Evolutionary conservation across 2,329 filamentous ascomycete species (phyloP).

Genomic region (Leptographium wingfieldii): DNA sequence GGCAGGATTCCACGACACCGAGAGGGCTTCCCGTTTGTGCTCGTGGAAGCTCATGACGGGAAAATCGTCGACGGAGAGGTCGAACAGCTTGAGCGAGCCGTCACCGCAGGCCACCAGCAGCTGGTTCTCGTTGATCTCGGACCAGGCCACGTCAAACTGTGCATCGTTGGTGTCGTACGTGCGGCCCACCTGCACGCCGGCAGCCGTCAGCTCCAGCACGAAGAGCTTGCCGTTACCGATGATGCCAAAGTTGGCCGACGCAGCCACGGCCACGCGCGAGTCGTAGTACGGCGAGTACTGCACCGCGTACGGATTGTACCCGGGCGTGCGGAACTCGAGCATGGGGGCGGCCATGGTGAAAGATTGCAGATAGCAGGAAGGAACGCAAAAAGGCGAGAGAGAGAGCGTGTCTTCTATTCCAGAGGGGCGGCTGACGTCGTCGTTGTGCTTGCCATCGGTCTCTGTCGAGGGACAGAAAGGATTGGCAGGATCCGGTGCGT

Average conservation of each 20-base stretch:
- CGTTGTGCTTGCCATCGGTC: background rate
- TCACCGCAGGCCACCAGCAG: constrained; percentile 81
- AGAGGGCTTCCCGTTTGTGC: constrained; percentile 86
- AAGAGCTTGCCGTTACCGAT: constrained; percentile 91
- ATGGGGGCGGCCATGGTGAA: constrained; percentile 33
- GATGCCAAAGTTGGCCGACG: constrained; percentile 90
- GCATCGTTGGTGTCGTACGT: constrained; percentile 95
- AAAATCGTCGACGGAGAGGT: constrained; percentile 68
- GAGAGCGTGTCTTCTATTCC: background rate
- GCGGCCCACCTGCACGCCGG: constrained; percentile 76
- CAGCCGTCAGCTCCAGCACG: constrained; percentile 67
- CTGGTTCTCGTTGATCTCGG: constrained; percentile 93
- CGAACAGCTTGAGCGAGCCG: constrained; percentile 89
- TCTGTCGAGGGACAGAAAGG: too few relatives aligned
- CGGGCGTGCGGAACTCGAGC: constrained; percentile 88
- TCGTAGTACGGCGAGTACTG: constrained; percentile 99
- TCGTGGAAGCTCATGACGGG: constrained; percentile 88
- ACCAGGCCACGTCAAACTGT: constrained; percentile 91
- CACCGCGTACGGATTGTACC: constrained; percentile 91
- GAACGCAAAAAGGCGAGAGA: background rate
- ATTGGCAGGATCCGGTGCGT: too few relatives aligned
- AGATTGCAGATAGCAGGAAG: background rate
- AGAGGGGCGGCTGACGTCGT: background rate
- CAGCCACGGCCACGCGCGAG: constrained; percentile 78
- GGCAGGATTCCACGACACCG: constrained; percentile 83